A percentile compares a stretch with the other conserved stretches of the same genome.
Evolutionary conservation across 2,329 filamentous ascomycete species (phyloP).

Genomic region (Sclerotinia sclerotiorum): DNA sequence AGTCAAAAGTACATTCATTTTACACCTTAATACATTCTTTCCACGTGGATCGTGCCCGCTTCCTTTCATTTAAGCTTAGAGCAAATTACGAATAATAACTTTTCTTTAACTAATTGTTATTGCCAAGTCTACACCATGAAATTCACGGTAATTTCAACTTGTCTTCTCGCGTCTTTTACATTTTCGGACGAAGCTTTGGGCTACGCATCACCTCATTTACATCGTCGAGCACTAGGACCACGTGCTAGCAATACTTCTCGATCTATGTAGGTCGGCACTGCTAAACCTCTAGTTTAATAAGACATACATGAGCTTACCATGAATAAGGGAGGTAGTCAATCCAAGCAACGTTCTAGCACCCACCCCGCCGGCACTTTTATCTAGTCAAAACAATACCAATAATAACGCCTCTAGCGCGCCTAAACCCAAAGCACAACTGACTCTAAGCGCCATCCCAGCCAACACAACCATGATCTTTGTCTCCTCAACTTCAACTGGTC

Average conservation of each 20-base stretch:
- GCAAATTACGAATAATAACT: neutral
- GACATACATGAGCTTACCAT: neutral
- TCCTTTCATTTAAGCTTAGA: neutral
- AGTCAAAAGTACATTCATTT: constrained; percentile 9
- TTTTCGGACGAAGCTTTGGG: constrained; percentile 5
- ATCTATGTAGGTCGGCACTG: neutral
- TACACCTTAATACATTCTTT: neutral
- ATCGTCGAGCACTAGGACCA: neutral
- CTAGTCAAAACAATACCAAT: neutral
- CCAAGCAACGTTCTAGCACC: neutral
- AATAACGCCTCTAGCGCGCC: neutral
- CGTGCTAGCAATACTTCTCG: neutral
- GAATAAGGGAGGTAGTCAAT: neutral
- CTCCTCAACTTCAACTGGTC: neutral
- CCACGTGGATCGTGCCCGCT: constrained; percentile 18
- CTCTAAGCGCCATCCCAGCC: constrained; percentile 5
- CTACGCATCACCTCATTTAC: neutral
- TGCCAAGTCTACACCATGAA: neutral
- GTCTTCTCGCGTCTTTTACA: neutral
- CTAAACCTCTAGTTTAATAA: no score
- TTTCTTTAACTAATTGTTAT: neutral
- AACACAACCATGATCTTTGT: neutral
- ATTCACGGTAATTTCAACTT: neutral
- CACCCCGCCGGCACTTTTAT: neutral
- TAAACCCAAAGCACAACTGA: neutral